A percentile compares a stretch with the other conserved stretches of the same genome.
phyloP scores from a whole-genome alignment of 2,329 filamentous ascomycete genomes.

The Neofusicoccum laricinum region DNA sequence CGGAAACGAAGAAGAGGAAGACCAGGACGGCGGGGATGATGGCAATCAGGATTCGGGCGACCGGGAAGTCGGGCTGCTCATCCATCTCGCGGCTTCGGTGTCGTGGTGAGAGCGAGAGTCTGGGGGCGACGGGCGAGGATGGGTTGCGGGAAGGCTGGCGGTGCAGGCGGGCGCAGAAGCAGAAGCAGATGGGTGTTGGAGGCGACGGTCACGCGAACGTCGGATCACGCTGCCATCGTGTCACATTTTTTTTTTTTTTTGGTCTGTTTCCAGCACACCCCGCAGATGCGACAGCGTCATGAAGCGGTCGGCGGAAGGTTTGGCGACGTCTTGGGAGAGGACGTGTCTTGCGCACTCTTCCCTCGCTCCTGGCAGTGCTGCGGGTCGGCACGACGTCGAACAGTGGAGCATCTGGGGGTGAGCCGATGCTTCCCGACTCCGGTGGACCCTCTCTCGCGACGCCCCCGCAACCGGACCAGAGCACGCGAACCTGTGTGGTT shows the following conservation, averaged over 20 bases:
- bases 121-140: background rate
- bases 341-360: no score
- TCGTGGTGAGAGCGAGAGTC: background rate
- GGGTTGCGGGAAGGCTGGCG: background rate
- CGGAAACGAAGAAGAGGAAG: conserved; percentile 6
- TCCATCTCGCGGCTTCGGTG: background rate
- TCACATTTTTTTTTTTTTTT: background rate
- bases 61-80: background rate
- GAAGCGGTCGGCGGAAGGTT: background rate
- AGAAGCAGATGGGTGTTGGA: background rate
- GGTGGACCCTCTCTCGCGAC: background rate
- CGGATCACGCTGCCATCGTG: background rate
- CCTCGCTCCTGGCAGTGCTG: no score
- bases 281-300: background rate
- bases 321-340: background rate
- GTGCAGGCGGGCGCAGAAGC: background rate
- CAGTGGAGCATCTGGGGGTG: background rate
- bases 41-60: background rate
- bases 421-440: background rate
- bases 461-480: background rate
- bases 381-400: background rate
- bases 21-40: background rate
- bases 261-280: no score
- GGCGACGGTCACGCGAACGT: background rate
- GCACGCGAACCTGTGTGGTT: no score